phyloP scores from a whole-genome alignment of 208 protist genomes.

The Willaertia magna region DNA sequence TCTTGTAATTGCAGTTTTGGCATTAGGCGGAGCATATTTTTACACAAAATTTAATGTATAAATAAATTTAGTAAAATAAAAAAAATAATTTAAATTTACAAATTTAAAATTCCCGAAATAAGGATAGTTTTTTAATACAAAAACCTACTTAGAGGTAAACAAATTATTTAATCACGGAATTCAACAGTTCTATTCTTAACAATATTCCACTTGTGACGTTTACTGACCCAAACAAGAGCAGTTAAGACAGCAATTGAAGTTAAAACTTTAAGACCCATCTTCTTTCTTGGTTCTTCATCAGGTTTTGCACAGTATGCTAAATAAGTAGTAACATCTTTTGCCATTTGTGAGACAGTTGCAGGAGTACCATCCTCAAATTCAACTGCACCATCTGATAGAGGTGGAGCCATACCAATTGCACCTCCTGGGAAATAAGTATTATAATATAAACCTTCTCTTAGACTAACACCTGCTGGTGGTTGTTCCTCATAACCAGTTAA shows the following conservation, averaged over 20 bases:
- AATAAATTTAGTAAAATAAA: no score
- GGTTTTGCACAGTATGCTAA: slow-evolving; percentile 63
- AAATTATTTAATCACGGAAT: slow-evolving; percentile 18
- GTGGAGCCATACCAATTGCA: slow-evolving; percentile 89
- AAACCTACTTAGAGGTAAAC: not conserved
- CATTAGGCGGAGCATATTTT: no score
- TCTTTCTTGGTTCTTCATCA: slow-evolving; percentile 60
- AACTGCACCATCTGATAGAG: slow-evolving; percentile 79
- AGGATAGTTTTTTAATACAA: no score
- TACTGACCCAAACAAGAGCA: slow-evolving; percentile 41
- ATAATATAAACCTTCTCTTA: slow-evolving; percentile 86
- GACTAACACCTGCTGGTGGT: slow-evolving; percentile 60
- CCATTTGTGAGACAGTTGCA: slow-evolving; percentile 88
- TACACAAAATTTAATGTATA: no score
- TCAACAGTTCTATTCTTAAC: slow-evolving; percentile 47
- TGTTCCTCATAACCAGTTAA: slow-evolving; percentile 82
- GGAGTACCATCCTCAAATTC: slow-evolving; percentile 95
- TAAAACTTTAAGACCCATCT: slow-evolving; percentile 35
- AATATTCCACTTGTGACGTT: slow-evolving; percentile 52
- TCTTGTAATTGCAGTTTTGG: no score
- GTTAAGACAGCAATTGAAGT: slow-evolving; percentile 20
- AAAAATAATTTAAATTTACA: no score
- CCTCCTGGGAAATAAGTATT: slow-evolving; percentile 96
- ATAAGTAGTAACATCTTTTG: slow-evolving; percentile 88
- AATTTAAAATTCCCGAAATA: no score